A percentile compares a stretch with the other conserved stretches of the same genome.
phyloP scores from a whole-genome alignment of 75 land plant species.

The Selaginella tamariscina region DNA sequence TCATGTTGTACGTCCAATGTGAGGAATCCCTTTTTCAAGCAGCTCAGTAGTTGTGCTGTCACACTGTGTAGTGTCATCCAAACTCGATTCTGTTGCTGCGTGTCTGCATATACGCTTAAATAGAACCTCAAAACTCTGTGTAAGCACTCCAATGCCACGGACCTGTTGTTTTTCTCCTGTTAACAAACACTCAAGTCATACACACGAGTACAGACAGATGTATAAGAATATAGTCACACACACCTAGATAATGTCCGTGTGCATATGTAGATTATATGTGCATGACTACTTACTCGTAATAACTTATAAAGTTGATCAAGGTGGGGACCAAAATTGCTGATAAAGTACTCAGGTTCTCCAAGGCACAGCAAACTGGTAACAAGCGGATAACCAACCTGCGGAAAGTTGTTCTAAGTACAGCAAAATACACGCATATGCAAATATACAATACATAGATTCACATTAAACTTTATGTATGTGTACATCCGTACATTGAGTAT shows the following conservation, averaged over 20 bases:
- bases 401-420: too few species aligned
- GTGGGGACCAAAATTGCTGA: slow-evolving; percentile 54
- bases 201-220: neutral
- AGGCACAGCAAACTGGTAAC: slow-evolving; percentile 93
- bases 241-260: neutral
- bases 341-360: slow-evolving; percentile 81
- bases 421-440: too few species aligned
- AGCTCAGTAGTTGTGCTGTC: slow-evolving; percentile 70
- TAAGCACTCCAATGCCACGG: slow-evolving; percentile 94
- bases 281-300: slow-evolving; percentile 46
- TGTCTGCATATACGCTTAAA: slow-evolving; percentile 68
- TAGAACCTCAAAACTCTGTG: slow-evolving; percentile 92
- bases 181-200: neutral
- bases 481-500: too few species aligned
- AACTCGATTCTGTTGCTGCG: slow-evolving; percentile 52
- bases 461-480: too few species aligned
- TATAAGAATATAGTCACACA: neutral
- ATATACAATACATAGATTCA: too few species aligned
- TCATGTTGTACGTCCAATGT: slow-evolving; percentile 98
- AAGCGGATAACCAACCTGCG: slow-evolving; percentile 93
- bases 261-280: neutral
- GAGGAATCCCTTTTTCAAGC: slow-evolving; percentile 77
- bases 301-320: slow-evolving; percentile 92
- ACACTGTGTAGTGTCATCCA: slow-evolving; percentile 97
- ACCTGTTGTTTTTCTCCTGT: slow-evolving; percentile 94